phyloP scores from a whole-genome alignment of 1,284 basidiomycete genomes.

The Puccinia brachypodii region DNA sequence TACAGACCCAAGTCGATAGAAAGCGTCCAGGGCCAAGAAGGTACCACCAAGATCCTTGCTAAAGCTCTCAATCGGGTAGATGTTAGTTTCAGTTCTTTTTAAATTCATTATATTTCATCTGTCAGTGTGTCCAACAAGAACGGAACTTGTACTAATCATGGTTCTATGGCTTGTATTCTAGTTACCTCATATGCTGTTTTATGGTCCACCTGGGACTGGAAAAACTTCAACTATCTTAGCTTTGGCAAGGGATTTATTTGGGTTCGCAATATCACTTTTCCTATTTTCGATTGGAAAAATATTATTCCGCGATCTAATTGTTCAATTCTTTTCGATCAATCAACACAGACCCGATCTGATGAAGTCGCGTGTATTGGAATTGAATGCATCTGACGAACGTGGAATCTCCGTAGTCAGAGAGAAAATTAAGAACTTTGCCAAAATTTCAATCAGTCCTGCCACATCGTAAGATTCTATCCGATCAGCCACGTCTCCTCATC shows the following conservation, averaged over 20 bases:
- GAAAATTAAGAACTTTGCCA: constrained; percentile 98
- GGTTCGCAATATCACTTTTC: constrained; percentile 63
- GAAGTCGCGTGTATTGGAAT: constrained; percentile 84
- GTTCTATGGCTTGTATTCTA: constrained; percentile 57
- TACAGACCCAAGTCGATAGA: constrained; percentile 60
- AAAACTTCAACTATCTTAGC: constrained; percentile 99
- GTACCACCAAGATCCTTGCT: constrained; percentile 68
- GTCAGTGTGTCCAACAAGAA: not conserved
- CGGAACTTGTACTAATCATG: not conserved
- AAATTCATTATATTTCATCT: constrained; percentile 13
- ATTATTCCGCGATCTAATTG: not conserved
- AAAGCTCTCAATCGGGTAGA: constrained; percentile 35
- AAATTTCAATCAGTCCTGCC: constrained; percentile 59
- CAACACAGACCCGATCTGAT: constrained; percentile 84
- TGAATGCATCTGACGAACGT: constrained; percentile 99
- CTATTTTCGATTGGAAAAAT: not conserved
- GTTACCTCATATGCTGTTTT: constrained; percentile 99
- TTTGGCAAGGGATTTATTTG: constrained; percentile 88
- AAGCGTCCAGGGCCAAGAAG: constrained; percentile 97
- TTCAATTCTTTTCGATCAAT: not conserved
- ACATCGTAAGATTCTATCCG: constrained; percentile 50
- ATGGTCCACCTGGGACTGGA: constrained; percentile 96
- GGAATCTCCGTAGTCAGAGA: constrained; percentile 95
- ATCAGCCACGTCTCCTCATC: not conserved
- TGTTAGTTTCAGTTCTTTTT: constrained; percentile 19